Percentiles rank a stretch among this genome's conserved stretches.
Evolutionary conservation across 2,329 filamentous ascomycete species (phyloP).

Genomic region (Penicillium sclerotiorum): DNA sequence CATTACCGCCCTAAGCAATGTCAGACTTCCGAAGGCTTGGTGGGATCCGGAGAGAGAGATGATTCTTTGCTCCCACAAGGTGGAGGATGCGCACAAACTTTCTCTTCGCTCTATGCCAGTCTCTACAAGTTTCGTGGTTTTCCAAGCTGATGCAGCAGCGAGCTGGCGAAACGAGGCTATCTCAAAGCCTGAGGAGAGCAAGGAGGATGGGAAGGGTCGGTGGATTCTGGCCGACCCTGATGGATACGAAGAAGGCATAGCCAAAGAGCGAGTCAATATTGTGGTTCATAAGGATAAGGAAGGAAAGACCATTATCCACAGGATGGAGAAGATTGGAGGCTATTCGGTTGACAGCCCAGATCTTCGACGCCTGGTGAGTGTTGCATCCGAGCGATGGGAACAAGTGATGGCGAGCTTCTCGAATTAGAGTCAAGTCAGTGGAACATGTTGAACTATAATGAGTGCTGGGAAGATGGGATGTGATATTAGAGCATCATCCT

Average conservation of each 20-base stretch:
- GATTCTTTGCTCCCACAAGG: constrained; percentile 71
- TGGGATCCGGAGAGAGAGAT: constrained; percentile 83
- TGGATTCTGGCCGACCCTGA: constrained; percentile 91
- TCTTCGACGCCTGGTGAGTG: constrained; percentile 49
- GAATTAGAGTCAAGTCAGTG: no score
- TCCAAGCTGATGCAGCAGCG: constrained; percentile 59
- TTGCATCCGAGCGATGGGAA: neutral
- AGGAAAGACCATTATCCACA: constrained; percentile 60
- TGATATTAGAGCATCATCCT: no score
- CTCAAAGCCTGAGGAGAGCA: constrained; percentile 35
- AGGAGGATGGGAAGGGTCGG: constrained; percentile 40
- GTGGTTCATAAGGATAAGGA: constrained; percentile 64
- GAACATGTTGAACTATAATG: no score
- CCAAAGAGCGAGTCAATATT: constrained; percentile 78
- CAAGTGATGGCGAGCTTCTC: no score
- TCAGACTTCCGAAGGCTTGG: constrained; percentile 73
- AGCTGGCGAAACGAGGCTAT: constrained; percentile 43
- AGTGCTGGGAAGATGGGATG: no score
- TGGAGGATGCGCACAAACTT: constrained; percentile 59
- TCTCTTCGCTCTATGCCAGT: constrained; percentile 69
- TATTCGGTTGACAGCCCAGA: constrained; percentile 66
- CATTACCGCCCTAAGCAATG: constrained; percentile 77
- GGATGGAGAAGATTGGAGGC: constrained; percentile 83
- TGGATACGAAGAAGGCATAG: constrained; percentile 82
- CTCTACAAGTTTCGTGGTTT: constrained; percentile 76